These are phyloP conservation scores for Corymbia citriodora DNA, from an alignment of 441 rosid genomes.

Conservation along the genomic window DNA sequence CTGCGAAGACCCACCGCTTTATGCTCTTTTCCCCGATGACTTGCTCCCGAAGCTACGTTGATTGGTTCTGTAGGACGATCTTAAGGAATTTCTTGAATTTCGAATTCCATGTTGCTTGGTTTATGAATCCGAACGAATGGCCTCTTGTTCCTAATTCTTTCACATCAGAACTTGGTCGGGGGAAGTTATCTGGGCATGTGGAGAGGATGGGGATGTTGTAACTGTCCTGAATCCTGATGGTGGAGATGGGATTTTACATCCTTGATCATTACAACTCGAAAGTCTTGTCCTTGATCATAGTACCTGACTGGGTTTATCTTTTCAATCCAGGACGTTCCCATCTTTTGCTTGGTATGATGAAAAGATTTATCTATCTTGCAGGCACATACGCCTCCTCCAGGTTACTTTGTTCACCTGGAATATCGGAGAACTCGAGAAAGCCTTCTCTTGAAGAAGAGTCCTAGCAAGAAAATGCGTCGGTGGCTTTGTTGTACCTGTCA, in stretches of 20 bases:
- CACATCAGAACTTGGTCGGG: neutral
- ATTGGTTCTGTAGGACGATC: neutral
- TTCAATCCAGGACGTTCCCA: neutral
- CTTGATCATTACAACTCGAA: neutral
- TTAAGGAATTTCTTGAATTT: neutral
- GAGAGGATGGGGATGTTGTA: neutral
- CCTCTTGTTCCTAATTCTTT: neutral
- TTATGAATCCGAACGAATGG: neutral
- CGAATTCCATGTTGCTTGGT: neutral
- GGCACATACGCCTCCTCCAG: constrained; percentile 54
- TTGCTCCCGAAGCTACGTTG: neutral
- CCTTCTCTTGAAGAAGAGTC: neutral
- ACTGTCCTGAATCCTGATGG: neutral
- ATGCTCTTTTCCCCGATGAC: neutral
- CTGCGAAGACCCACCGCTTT: neutral
- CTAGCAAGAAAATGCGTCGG: neutral
- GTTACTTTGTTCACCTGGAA: constrained; percentile 44
- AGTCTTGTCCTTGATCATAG: neutral
- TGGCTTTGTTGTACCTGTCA: constrained; percentile 1
- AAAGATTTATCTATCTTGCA: constrained; percentile 4
- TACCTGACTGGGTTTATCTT: neutral
- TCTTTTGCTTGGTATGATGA: neutral
- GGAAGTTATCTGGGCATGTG: neutral
- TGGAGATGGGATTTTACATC: neutral
- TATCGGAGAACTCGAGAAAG: constrained; percentile 18